Evolutionary conservation across 345 rosid genomes (phyloP).

Genomic region (Aquilaria malaccensis): DNA sequence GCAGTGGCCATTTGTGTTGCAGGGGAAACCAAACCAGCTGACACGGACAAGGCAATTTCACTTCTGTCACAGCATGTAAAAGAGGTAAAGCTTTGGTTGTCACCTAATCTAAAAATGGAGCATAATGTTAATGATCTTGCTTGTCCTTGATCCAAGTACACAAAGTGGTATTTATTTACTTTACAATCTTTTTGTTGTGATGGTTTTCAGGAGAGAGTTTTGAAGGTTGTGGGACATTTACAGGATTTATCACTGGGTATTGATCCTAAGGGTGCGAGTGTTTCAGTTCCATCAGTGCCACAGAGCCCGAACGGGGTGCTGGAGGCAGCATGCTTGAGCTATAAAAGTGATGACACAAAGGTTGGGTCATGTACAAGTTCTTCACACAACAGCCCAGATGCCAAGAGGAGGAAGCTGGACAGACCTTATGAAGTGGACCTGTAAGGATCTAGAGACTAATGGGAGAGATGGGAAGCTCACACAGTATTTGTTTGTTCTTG

Average conservation of each 20-base stretch:
- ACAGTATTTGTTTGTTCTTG: slow-evolving; percentile 5
- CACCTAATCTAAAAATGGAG: slow-evolving; percentile 8
- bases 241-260: slow-evolving; percentile 28
- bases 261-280: slow-evolving; percentile 15
- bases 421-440: slow-evolving; percentile 25
- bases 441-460: background rate
- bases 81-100: slow-evolving; percentile 38
- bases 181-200: background rate
- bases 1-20: slow-evolving; percentile 54
- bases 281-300: slow-evolving; percentile 32
- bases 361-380: slow-evolving; percentile 41
- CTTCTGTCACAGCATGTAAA: slow-evolving; percentile 31
- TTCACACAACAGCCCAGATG: slow-evolving; percentile 22
- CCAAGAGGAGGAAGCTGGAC: slow-evolving; percentile 49
- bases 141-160: background rate
- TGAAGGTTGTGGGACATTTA: slow-evolving; percentile 35
- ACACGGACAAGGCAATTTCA: slow-evolving; percentile 41
- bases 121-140: slow-evolving; percentile 13
- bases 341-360: slow-evolving; percentile 39
- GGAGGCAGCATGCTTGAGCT: slow-evolving; percentile 71
- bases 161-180: background rate
- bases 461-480: slow-evolving; percentile 1
- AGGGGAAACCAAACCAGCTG: slow-evolving; percentile 34
- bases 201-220: slow-evolving; percentile 40
- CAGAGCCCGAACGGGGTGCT: slow-evolving; percentile 66